phyloP scores from a whole-genome alignment of 2,329 filamentous ascomycete species.

The Hymenotorrendiella dingleyae region DNA sequence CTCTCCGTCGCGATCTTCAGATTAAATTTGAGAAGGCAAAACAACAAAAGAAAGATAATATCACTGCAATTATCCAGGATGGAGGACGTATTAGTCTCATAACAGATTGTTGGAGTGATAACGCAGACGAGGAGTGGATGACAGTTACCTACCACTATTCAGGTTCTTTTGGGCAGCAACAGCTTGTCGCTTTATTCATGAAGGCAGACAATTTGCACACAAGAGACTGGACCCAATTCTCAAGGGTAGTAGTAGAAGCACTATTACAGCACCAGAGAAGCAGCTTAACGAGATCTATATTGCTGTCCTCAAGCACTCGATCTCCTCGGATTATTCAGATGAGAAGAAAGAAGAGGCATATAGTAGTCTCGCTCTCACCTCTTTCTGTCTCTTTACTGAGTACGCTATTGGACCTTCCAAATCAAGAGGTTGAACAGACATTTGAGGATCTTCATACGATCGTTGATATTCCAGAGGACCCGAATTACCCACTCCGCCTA shows the following conservation, averaged over 20 bases:
- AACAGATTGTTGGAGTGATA: no score
- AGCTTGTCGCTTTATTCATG: conserved; percentile 24
- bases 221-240: conserved; percentile 8
- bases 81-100: no score
- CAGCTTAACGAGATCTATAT: conserved; percentile 11
- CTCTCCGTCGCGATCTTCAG: no score
- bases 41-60: no score
- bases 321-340: conserved; percentile 2
- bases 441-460: conserved; percentile 9
- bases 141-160: no score
- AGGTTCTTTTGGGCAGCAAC: conserved; percentile 29
- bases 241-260: background rate
- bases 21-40: no score
- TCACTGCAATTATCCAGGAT: no score
- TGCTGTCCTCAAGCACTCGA: conserved; percentile 9
- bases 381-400: conserved; percentile 2
- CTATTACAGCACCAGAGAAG: conserved; percentile 6
- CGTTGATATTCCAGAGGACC: conserved; percentile 9
- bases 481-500: conserved; percentile 4
- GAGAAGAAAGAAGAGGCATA: conserved; percentile 9
- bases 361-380: conserved; percentile 2
- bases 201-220: conserved; percentile 5
- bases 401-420: background rate
- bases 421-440: conserved; percentile 2
- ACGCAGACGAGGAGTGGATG: no score